These are phyloP conservation scores for Aspergillus sp. DNA, from an alignment of 2,329 filamentous ascomycete species.

Conservation along the genomic window DNA sequence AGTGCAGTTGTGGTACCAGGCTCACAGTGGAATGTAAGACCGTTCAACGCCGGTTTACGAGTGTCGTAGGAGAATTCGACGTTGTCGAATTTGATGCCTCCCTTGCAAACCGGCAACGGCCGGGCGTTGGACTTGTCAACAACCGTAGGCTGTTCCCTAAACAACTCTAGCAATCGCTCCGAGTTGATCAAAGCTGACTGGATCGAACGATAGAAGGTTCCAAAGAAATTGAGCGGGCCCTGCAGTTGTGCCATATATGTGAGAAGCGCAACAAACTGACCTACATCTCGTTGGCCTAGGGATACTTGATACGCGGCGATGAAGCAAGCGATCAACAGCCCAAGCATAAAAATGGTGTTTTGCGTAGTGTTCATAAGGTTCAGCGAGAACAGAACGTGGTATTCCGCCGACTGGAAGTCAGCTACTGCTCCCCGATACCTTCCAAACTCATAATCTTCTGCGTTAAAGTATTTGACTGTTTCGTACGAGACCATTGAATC, in stretches of 20 bases:
- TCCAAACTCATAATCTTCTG: constrained; percentile 74
- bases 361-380: constrained; percentile 80
- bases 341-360: constrained; percentile 75
- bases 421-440: constrained; percentile 70
- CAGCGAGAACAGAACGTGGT: constrained; percentile 72
- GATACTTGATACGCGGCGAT: constrained; percentile 77
- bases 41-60: constrained; percentile 79
- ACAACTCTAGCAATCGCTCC: constrained; percentile 89
- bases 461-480: constrained; percentile 88
- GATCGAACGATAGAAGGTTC: constrained; percentile 92
- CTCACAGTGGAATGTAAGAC: constrained; percentile 78
- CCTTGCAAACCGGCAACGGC: constrained; percentile 67
- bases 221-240: constrained; percentile 81
- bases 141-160: constrained; percentile 93
- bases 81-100: constrained; percentile 82
- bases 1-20: constrained; percentile 94
- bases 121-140: constrained; percentile 69
- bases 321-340: constrained; percentile 69
- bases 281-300: constrained; percentile 63
- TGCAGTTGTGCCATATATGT: constrained; percentile 80
- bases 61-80: constrained; percentile 89
- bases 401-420: constrained; percentile 72
- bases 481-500: constrained; percentile 99
- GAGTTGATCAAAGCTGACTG: constrained; percentile 98
- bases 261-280: constrained; percentile 71